Evolutionary conservation across 305 asterid species (phyloP), one percentile per base, ranked within the genome.

Genomic region (Euphrasia arctica): DNA sequence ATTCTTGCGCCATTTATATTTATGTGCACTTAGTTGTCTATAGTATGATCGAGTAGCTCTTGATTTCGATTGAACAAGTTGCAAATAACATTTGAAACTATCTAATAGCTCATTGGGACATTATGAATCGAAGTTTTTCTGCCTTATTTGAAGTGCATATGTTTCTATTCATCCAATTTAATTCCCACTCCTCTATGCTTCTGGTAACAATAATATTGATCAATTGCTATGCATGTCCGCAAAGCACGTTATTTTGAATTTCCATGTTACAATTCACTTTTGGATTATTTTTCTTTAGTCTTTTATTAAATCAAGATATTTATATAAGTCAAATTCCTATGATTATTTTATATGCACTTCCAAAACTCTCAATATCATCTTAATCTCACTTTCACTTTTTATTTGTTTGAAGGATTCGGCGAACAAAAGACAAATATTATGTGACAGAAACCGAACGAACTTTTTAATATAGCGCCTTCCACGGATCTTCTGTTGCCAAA

Each of bases 361-460:
- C 27, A 31, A 41, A 36, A 60, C 6, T 36, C 49, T 9, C 2
- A 11, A 11, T 50, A 47, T 7, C 51, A 22, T 58, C 42, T 12
- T 50, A n/a, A 12, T 5, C 68, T 78, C 59, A 58, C 28, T n/a
- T 18, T 27, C 59, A 10, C 72, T 61, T 58, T 41, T 55, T 67
- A 73, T 60, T 58, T 22, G 25, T 49, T 70, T 78, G 83, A 75
- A 91, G 98, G 96, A 91, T 69, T 95, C 95, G 10, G 80, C 95
- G 28, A 89, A 89, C 77, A 83, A 18, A 18, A 18, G 22, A 18
- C 22, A 18, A 18, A 18, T 18, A 18, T 18, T 18, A 18, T 18
- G 22, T 15, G 98, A 91, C 62, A 87, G 78, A 91, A 82, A 87
- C 91, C 87, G 82, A 89, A 89, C 77, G 95, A 91, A 63, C 95